Base-by-base conservation (phyloP, 352 stramenopile species). In the Phytophthora multivora region DNA sequence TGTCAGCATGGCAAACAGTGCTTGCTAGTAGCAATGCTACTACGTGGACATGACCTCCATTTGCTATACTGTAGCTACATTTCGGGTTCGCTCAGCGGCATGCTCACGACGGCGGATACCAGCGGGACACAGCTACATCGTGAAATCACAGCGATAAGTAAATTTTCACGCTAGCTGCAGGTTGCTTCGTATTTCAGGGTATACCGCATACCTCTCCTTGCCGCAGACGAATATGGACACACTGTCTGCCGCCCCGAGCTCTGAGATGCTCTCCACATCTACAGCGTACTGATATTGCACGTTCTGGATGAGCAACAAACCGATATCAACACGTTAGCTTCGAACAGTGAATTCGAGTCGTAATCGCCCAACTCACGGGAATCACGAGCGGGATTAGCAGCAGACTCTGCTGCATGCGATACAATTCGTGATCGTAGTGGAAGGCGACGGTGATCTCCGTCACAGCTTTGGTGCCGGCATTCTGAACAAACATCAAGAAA, bases 191-290 rank as follows among this genome's bases (percentile, higher is more conserved):
- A 33, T 51, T 35, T 35, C 39, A 36, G 12, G 3, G 39, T 43
- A 9, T 18, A 45, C 4, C 5, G 15, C 58, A 1, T 53, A 91
- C 86, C 84, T 92, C 51, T 93, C 82, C 66, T 94, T 92, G 55
- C 83, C 74, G 62, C 86, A 94, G 0, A 94, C 79, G 49, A 90
- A 93, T 56, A 94, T 88, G 59, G 75, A 91, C 51, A 94, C 62
- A 51, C 75, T 90, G 62, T 93, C 86, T 30, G 86, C 82, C 10
- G 83, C 86, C 0, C 81, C 79, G 0, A 71, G 71, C 52, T 90
- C 78, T 8, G 79, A 89, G 54, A 94, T 78, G 47, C 72, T 89
- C 57, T 90, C 72, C 25, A 94, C 81, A 45, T 93, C 80, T 33
- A 81, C 73, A 8, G 73, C 52, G 57, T 91, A 94, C 40, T 68